Base-by-base conservation (phyloP, 805 yeast species). In the Teunomyces pallodes region DNA sequence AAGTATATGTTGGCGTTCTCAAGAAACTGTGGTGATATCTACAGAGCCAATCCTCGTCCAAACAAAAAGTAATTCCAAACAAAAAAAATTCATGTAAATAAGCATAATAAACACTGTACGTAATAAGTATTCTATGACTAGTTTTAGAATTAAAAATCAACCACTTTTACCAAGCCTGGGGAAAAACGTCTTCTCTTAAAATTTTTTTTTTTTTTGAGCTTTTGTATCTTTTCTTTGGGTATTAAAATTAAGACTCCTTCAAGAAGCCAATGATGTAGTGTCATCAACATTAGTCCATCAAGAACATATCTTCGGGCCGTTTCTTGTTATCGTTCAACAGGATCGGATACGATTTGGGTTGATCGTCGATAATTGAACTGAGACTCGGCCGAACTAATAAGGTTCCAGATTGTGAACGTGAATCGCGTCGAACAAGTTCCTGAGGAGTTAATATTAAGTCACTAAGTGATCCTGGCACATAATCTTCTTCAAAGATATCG, bases 381-480 rank as follows among this genome's bases (percentile, higher is more conserved):
- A 67, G 44, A 20, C 50, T 61, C 2, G 76, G 76, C 44, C 74
- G 58, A 28, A 65, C 70, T 29, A 66, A 55, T 9, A 73, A 55
- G 0, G 76, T 72, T 1, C 77, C 77, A 20, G 72, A 66, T 44
- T 72, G 76, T 7, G 82, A 76, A 49, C 89, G 73, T 9, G 90
- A 83, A 51, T 90, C 81, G 41, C 96, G 75, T 56, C 84, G 72
- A 50, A 67, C 69, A 16, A 86, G 66, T 61, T 90, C 96, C 54
- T 82, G 87, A 0, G 96, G 95, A 0, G 96, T 88, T 43, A 91
- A 69, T 14, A 73, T 70, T 43, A 90, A 70, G 54, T 89, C 96
- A n/a, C 84, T 80, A 33, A 90, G 68, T 27, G 91, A 81, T 5
- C 85, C 82, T 1, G 97, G 97, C 3, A 90, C 86, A 56, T 82